phyloP scores from a whole-genome alignment of 2,329 filamentous ascomycete species.

The Cadophora sp. region DNA sequence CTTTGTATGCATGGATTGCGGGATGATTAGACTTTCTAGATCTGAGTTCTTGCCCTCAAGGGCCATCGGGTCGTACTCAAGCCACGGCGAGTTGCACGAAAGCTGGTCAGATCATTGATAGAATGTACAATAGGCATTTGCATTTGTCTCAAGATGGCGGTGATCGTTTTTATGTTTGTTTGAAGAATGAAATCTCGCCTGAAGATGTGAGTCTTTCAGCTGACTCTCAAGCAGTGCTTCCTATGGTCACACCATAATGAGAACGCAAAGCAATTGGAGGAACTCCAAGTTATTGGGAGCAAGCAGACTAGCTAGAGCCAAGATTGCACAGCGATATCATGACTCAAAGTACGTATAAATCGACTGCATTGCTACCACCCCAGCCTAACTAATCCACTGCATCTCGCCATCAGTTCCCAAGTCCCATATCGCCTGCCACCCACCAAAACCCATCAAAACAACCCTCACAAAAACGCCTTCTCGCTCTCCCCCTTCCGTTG shows the following conservation, averaged over 20 bases:
- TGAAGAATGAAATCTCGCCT: too few species aligned
- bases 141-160: neutral
- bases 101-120: neutral
- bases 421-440: neutral
- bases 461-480: neutral
- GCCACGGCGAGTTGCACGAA: neutral
- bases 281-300: too few species aligned
- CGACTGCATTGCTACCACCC: too few species aligned
- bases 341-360: too few species aligned
- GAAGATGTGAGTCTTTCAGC: too few species aligned
- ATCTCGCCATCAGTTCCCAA: neutral
- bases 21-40: neutral
- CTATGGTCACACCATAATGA: too few species aligned
- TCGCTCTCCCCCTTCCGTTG: neutral
- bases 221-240: neutral
- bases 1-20: neutral
- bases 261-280: too few species aligned
- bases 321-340: too few species aligned
- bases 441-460: too few species aligned
- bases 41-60: neutral
- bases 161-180: neutral
- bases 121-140: slow-evolving; percentile 3
- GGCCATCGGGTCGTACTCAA: too few species aligned
- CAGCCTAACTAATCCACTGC: neutral
- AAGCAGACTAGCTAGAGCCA: too few species aligned